Percentiles rank a stretch among this genome's conserved stretches.
These are phyloP conservation scores for Penicillium corylophilum DNA, from an alignment of 2,329 filamentous ascomycete species.

Conservation along the genomic window DNA sequence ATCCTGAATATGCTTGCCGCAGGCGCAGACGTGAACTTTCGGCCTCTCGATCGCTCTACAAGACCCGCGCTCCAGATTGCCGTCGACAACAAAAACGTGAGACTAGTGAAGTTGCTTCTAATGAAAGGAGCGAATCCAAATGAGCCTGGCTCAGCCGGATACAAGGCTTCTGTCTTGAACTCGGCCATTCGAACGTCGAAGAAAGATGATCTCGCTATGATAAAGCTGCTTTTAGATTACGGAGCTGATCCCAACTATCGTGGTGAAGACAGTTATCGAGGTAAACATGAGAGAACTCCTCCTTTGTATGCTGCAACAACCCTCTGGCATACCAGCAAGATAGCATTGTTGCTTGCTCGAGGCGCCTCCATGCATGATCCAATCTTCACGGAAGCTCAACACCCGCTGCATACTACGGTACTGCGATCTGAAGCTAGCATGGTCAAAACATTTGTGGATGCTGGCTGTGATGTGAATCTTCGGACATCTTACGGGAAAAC, in stretches of 20 bases:
- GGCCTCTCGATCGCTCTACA: background rate
- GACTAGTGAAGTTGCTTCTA: background rate
- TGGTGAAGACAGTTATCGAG: background rate
- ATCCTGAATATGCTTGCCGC: background rate
- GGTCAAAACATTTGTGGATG: background rate
- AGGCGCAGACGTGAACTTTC: background rate
- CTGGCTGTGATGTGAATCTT: background rate
- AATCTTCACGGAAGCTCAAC: background rate
- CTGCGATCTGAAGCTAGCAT: background rate
- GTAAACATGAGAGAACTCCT: background rate
- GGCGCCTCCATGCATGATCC: background rate
- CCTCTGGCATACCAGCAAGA: background rate
- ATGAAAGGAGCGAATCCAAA: background rate
- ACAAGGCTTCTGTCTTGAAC: background rate
- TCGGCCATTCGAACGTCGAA: background rate
- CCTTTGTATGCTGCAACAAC: background rate
- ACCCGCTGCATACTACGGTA: background rate
- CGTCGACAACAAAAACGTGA: background rate
- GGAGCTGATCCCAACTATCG: background rate
- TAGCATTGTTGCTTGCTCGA: background rate
- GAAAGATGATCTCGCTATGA: background rate
- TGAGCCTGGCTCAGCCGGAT: background rate
- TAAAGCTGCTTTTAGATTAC: background rate
- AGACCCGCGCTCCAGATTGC: background rate
- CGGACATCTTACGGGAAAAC: background rate